Evolutionary conservation across 257 asterid genomes (phyloP).

Genomic region (Jacaranda mimosifolia): DNA sequence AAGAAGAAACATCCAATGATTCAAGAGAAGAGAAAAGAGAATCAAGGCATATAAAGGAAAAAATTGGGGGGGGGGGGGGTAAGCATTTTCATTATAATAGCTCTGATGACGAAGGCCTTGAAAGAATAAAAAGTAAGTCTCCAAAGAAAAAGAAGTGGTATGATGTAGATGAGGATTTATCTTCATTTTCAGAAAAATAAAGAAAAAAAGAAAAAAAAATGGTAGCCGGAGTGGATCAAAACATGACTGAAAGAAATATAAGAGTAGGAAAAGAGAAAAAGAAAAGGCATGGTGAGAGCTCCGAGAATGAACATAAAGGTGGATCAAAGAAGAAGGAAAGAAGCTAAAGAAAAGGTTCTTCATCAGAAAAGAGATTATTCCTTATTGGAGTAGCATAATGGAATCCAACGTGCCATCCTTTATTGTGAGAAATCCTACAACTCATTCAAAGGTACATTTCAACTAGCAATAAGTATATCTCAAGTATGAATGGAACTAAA

Average conservation of each 20-base stretch:
- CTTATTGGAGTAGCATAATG: constrained; percentile 66
- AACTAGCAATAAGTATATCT: constrained; percentile 26
- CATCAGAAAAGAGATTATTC: constrained; percentile 69
- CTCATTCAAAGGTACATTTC: constrained; percentile 56
- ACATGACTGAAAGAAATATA: constrained; percentile 45
- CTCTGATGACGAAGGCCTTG: constrained; percentile 72
- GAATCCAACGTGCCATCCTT: constrained; percentile 82
- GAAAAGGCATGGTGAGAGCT: constrained; percentile 45
- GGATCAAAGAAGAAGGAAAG: constrained; percentile 51
- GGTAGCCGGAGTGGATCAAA: constrained; percentile 52
- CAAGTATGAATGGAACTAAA: background rate
- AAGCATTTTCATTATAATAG: constrained; percentile 59
- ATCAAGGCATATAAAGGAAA: constrained; percentile 56
- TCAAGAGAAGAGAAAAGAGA: constrained; percentile 53
- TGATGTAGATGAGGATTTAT: constrained; percentile 69
- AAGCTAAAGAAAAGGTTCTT: constrained; percentile 43
- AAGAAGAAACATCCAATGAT: constrained; percentile 44
- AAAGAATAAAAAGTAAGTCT: constrained; percentile 61
- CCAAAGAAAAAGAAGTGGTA: constrained; percentile 87
- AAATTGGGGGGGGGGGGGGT: constrained; percentile 46
- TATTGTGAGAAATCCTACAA: constrained; percentile 80
- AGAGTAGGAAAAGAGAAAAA: constrained; percentile 48
- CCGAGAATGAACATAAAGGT: constrained; percentile 37
- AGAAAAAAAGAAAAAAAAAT: constrained; percentile 46
- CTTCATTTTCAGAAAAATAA: too few species aligned